These are phyloP conservation scores for Phytophthora gonapodyides DNA, from an alignment of 352 stramenopile species.

Conservation along the genomic window DNA sequence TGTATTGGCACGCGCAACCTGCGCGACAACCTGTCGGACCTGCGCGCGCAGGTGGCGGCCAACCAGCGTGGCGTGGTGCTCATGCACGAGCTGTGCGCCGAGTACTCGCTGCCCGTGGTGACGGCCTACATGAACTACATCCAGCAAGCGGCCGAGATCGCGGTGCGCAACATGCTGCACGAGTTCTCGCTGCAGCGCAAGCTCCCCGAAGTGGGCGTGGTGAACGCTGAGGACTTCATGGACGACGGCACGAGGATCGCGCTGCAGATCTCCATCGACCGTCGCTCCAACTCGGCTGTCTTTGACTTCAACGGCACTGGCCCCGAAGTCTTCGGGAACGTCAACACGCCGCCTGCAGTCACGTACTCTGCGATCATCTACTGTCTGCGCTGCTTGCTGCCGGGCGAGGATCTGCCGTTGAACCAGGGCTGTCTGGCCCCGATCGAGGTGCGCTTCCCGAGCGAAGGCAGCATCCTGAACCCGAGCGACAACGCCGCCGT, in stretches of 20 bases:
- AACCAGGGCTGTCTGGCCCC: slow-evolving; percentile 97
- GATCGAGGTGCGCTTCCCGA: slow-evolving; percentile 96
- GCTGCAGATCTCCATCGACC: slow-evolving; percentile 96
- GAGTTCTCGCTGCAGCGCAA: slow-evolving; percentile 87
- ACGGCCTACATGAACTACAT: slow-evolving; percentile 99
- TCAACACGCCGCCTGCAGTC: slow-evolving; percentile 98
- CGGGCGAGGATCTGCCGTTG: slow-evolving; percentile 94
- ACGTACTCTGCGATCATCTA: slow-evolving; percentile 99
- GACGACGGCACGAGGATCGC: slow-evolving; percentile 98
- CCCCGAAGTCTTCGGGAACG: slow-evolving; percentile 97
- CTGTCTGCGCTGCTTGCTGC: slow-evolving; percentile 95
- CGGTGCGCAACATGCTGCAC: slow-evolving; percentile 96
- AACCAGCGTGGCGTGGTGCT: slow-evolving; percentile 97
- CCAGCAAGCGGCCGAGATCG: slow-evolving; percentile 94
- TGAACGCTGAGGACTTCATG: slow-evolving; percentile 97
- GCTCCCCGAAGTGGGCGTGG: slow-evolving; percentile 81
- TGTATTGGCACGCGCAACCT: slow-evolving; percentile 96
- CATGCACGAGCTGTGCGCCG: slow-evolving; percentile 93
- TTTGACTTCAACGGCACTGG: slow-evolving; percentile 99
- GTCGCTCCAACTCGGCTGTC: slow-evolving; percentile 82
- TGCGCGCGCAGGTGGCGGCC: slow-evolving; percentile 97
- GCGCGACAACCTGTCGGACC: slow-evolving; percentile 97
- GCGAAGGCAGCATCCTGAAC: slow-evolving; percentile 94
- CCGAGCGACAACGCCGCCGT: slow-evolving; percentile 95
- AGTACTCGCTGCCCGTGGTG: slow-evolving; percentile 96